A percentile compares a stretch with the other conserved stretches of the same genome.
phyloP scores from a whole-genome alignment of 2,329 filamentous ascomycete species.

The Nothophaeocryptopus gaeumannii region DNA sequence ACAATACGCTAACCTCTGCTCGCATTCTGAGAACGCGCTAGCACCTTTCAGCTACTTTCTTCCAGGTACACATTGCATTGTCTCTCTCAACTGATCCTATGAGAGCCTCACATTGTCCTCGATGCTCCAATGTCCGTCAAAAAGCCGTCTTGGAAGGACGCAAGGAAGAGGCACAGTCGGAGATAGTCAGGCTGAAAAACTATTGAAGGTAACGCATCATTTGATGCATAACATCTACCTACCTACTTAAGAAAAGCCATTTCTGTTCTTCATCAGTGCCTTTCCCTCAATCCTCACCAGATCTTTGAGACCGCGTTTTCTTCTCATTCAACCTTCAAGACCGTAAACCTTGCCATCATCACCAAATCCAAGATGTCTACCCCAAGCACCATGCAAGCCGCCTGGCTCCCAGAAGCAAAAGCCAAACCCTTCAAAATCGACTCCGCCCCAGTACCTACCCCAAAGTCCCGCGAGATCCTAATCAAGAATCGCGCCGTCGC shows the following conservation, averaged over 20 bases:
- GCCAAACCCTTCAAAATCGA: constrained; percentile 21
- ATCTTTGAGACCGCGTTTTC: too few species aligned
- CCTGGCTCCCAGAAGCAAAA: constrained; percentile 21
- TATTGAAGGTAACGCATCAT: too few species aligned
- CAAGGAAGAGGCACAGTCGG: background rate
- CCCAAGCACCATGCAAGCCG: constrained; percentile 20
- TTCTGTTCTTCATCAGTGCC: too few species aligned
- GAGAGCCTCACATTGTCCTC: too few species aligned
- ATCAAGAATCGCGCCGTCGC: constrained; percentile 38
- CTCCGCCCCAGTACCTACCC: constrained; percentile 22
- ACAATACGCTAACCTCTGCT: constrained; percentile 6
- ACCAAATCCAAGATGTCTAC: background rate
- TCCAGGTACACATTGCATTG: too few species aligned
- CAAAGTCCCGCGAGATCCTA: constrained; percentile 33
- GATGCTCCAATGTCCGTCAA: too few species aligned
- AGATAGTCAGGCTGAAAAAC: background rate
- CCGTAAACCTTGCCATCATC: background rate
- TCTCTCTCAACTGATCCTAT: too few species aligned
- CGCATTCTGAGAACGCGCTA: background rate
- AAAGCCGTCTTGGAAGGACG: background rate
- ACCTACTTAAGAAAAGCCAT: too few species aligned
- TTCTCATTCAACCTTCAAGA: background rate
- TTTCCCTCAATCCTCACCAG: too few species aligned
- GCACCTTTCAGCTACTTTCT: too few species aligned
- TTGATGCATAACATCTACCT: too few species aligned